These are phyloP conservation scores for Pyracantha coccinea DNA, from an alignment of 331 rosid species.

Conservation along the genomic window DNA sequence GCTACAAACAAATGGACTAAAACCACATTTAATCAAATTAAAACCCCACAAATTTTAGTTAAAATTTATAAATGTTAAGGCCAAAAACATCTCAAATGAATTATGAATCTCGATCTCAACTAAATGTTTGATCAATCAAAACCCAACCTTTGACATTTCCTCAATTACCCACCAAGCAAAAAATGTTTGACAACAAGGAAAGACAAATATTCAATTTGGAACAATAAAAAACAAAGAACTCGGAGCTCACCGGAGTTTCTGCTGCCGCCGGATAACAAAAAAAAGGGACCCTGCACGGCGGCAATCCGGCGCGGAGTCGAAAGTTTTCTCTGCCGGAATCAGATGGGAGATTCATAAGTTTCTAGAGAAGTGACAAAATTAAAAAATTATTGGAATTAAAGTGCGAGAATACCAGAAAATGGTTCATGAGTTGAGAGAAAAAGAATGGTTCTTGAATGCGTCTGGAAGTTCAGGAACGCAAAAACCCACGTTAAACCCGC, in stretches of 20 bases:
- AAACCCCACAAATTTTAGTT: neutral
- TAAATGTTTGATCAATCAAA: neutral
- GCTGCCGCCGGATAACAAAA: slow-evolving; percentile 7
- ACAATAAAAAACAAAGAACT: too few species aligned
- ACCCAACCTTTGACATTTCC: neutral
- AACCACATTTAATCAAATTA: neutral
- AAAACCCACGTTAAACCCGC: neutral
- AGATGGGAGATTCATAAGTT: neutral
- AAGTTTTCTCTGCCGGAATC: slow-evolving; percentile 31
- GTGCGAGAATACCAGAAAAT: slow-evolving; percentile 1
- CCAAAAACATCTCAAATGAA: neutral
- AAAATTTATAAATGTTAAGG: neutral
- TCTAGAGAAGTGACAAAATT: neutral
- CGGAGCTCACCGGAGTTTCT: slow-evolving; percentile 28
- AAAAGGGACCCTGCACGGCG: slow-evolving; percentile 38
- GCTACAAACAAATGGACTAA: neutral
- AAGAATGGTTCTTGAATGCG: neutral
- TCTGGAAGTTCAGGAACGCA: neutral
- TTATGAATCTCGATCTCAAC: neutral
- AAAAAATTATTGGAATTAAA: neutral
- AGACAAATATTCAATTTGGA: neutral
- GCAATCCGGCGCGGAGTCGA: slow-evolving; percentile 13
- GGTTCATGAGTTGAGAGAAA: neutral
- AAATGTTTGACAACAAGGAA: neutral
- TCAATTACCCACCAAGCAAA: neutral